Evolutionary conservation across 805 yeast species (phyloP), one percentile per base, ranked within the genome.

Genomic region (Henningerozyma blattae): DNA sequence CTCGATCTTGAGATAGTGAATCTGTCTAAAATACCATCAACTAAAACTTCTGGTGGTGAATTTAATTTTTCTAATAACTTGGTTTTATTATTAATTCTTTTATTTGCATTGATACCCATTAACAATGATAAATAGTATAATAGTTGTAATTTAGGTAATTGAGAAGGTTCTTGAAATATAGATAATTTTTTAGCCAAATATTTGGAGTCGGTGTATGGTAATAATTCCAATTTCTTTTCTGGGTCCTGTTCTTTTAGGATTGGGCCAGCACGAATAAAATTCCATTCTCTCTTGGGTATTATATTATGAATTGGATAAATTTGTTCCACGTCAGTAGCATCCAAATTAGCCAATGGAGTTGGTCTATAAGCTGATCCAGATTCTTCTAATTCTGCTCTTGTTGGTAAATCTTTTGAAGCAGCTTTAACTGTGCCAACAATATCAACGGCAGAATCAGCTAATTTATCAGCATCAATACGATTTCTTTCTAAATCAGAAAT

Each of bases 321-420:
- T 40, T 85, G 91, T 47, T 79, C 86, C 27, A 80, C 89, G 34
- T 69, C 67, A 8, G 83, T 77, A n/a, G 97, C 95, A 32, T 73
- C 82, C 22, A 68, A 69, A 48, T 85, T 66, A 45, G 77, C 81
- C 14, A 62, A 56, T 5, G 97, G 97, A 13, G 87, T 82, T 20
- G 94, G 94, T 56, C 96, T 73, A 20, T 20, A 7, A 28, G 66
- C 65, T 20, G 72, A 67, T 22, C 76, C 70, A 16, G 58, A 62
- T 30, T 69, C 67, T 16, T 65, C 67, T 62, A 86, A 65, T 50
- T 76, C 71, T 39, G 67, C 69, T 48, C 72, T 70, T 3, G 86
- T 62, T 31, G 97, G 97, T 45, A 89, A 67, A 38, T 68, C 72
- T 24, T 65, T 67, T 2, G 95, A 85, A 30, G 77, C 68, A 22